phyloP scores from a whole-genome alignment of 805 yeast species.

The Candida schatavii region DNA sequence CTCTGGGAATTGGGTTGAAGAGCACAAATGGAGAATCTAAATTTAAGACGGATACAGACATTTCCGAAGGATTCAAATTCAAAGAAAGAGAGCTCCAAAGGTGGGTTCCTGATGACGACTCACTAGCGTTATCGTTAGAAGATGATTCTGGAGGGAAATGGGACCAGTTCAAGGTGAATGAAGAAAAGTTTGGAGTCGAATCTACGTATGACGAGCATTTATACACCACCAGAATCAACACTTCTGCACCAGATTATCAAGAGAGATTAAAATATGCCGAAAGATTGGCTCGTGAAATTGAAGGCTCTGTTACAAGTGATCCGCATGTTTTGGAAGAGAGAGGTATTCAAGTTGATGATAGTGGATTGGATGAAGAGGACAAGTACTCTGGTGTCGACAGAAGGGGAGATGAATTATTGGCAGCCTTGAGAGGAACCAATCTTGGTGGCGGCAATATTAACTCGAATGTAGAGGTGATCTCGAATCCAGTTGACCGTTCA shows the following conservation, averaged over 20 bases:
- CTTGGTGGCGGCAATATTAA: constrained; percentile 13
- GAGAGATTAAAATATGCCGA: constrained; percentile 70
- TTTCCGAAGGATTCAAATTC: constrained; percentile 48
- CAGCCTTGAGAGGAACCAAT: constrained; percentile 38
- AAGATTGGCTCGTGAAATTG: constrained; percentile 79
- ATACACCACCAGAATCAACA: constrained; percentile 78
- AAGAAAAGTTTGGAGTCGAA: constrained; percentile 81
- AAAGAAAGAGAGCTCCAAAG: constrained; percentile 73
- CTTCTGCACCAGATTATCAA: constrained; percentile 67
- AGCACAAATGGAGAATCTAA: constrained; percentile 7
- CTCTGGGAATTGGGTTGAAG: too few relatives aligned
- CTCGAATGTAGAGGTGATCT: too few relatives aligned
- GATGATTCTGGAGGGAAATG: constrained; percentile 45
- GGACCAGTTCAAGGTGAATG: constrained; percentile 96
- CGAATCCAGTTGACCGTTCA: constrained; percentile 6
- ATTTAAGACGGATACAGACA: constrained; percentile 86
- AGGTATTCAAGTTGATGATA: constrained; percentile 71
- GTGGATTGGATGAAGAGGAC: constrained; percentile 93
- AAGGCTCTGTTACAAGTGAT: constrained; percentile 64
- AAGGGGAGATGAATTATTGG: constrained; percentile 49
- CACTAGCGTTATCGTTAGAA: constrained; percentile 29
- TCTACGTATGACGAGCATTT: constrained; percentile 81
- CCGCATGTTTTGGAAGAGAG: constrained; percentile 90
- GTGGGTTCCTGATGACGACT: constrained; percentile 72
- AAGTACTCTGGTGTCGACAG: constrained; percentile 90